Base-by-base conservation (phyloP, 1,284 basidiomycete species). In the Moesziomyces globuligerus region DNA sequence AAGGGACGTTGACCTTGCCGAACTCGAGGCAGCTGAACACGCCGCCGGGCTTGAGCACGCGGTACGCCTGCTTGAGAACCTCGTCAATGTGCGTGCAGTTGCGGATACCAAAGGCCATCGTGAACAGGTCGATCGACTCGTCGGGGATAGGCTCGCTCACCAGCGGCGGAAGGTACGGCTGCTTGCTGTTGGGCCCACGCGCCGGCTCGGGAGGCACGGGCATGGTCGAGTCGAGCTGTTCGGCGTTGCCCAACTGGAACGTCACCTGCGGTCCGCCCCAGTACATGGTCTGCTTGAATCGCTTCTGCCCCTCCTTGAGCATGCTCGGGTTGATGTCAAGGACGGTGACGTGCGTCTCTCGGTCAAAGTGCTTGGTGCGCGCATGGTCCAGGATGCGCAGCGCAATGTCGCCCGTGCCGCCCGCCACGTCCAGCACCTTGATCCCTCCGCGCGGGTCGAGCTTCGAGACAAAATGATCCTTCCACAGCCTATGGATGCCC, bases 51-150 rank as follows among this genome's bases (percentile, higher is more conserved):
- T 96, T 98, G 50, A 99, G 87, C 11, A 98, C 94, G 18, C 96
- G 89, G 83, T 96, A 86, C 4, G 96, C 96, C 83, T 98, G 94
- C 61, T 87, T 86, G 40, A 99, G 86, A 17, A 94, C 96, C 23
- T 89, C 89, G 10, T 92, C 90, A 67, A 98, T 88, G 53, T 92
- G 92, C 9, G 96, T 99, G 86, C 93, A 96, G 83, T 99, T 99
- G 48, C 96, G 88, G 74, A 98, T 98, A 29, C 96, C 95, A 81
- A 99, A 99, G 0, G 96, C 94, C 80, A 99, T 98, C 21, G 96
- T 99, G 85, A 97, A 99, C 17, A 98, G 85, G 84, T 99, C 94
- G 72, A 96, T 92, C 85, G 81, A 94, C 90, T 69, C 88, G 51
- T 67, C 64, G 7, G 70, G 46, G 29, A 80, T 74, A 17, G 75